phyloP scores from a whole-genome alignment of 2,329 filamentous ascomycete species.

The Monosporascus sp. region DNA sequence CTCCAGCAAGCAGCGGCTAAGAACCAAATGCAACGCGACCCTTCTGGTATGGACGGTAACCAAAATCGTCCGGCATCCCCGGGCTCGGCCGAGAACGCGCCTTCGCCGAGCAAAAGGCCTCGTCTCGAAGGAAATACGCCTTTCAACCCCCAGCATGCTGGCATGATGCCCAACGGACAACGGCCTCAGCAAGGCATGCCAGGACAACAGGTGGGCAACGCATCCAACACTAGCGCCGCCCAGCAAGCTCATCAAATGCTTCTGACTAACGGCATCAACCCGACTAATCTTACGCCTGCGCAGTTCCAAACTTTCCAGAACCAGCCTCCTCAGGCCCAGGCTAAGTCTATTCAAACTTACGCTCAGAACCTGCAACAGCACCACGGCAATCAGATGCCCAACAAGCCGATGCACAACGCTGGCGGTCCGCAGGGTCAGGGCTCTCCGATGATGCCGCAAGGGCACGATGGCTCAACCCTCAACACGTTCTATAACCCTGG shows the following conservation, averaged over 20 bases:
- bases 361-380: constrained; percentile 78
- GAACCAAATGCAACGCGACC: constrained; percentile 81
- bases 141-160: constrained; percentile 66
- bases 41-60: constrained; percentile 80
- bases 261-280: constrained; percentile 68
- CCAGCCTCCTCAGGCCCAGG: constrained; percentile 57
- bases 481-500: constrained; percentile 58
- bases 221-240: constrained; percentile 32
- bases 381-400: constrained; percentile 74
- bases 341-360: constrained; percentile 85
- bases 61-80: constrained; percentile 78
- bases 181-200: constrained; percentile 65
- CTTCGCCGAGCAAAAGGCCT: constrained; percentile 86
- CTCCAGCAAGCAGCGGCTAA: constrained; percentile 59
- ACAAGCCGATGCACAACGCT: constrained; percentile 71
- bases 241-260: constrained; percentile 53
- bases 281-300: constrained; percentile 64
- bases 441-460: constrained; percentile 75
- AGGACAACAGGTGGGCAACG: constrained; percentile 59
- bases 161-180: constrained; percentile 70
- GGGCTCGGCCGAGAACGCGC: constrained; percentile 76
- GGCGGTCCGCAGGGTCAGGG: constrained; percentile 68
- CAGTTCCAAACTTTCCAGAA: constrained; percentile 65
- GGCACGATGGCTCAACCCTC: constrained; percentile 57
- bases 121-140: constrained; percentile 69